Evolutionary conservation across 2,329 filamentous ascomycete genomes (phyloP).

Genomic region (Cercospora zeina): DNA sequence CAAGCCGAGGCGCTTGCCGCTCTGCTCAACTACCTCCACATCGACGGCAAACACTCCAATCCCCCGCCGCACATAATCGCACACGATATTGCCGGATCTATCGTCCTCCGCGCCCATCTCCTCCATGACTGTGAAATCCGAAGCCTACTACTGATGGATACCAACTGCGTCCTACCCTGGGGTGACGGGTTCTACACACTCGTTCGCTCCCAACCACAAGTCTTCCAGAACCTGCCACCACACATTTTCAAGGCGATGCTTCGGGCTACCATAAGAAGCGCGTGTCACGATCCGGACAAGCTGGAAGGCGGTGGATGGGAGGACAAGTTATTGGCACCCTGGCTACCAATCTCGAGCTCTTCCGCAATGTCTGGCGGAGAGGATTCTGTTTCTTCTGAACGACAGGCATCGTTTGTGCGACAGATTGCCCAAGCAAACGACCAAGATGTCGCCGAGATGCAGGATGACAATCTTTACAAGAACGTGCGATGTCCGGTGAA

Average conservation of each 20-base stretch:
- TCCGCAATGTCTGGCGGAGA: not conserved
- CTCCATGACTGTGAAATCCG: conserved; percentile 43
- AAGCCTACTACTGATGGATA: conserved; percentile 48
- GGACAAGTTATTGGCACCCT: conserved; percentile 44
- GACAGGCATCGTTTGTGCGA: conserved; percentile 44
- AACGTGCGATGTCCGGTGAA: conserved; percentile 42
- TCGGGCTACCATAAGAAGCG: conserved; percentile 45
- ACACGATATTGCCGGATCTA: conserved; percentile 50
- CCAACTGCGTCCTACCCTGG: conserved; percentile 48
- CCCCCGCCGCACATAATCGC: conserved; percentile 45
- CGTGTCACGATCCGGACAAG: conserved; percentile 35
- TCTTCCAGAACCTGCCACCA: conserved; percentile 38
- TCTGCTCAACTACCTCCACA: conserved; percentile 43
- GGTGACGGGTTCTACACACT: conserved; percentile 50
- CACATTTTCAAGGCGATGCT: conserved; percentile 45
- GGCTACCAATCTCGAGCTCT: conserved; percentile 20
- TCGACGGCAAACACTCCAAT: conserved; percentile 21
- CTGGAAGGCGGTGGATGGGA: conserved; percentile 38
- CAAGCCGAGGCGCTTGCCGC: conserved; percentile 46
- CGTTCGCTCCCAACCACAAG: conserved; percentile 34
- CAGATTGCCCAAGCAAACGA: conserved; percentile 39
- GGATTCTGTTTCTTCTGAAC: conserved; percentile 26
- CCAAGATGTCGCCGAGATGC: conserved; percentile 44
- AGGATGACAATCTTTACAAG: conserved; percentile 41
- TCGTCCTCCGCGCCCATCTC: conserved; percentile 45